These are phyloP conservation scores for Lasiosphaeris hirsuta DNA, from an alignment of 495 filamentous ascomycete genomes.

Conservation along the genomic window DNA sequence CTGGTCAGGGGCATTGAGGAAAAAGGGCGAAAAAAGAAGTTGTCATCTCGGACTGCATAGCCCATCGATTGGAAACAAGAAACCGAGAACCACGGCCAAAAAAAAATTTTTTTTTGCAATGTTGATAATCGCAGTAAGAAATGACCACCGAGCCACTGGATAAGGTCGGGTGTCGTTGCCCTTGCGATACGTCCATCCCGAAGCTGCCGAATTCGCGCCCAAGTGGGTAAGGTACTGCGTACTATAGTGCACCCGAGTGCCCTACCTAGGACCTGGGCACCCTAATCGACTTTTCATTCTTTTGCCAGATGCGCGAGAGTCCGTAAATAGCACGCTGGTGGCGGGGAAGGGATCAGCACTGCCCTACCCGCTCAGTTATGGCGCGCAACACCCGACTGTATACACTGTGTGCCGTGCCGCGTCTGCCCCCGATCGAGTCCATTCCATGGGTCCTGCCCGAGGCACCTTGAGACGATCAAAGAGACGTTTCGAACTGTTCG, in stretches of 20 bases:
- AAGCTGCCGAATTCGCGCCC: background rate
- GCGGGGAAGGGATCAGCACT: conserved; percentile 17
- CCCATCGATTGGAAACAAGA: too few species aligned
- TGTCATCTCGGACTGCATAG: too few species aligned
- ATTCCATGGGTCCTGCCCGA: background rate
- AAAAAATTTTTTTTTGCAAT: too few species aligned
- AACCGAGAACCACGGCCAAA: too few species aligned
- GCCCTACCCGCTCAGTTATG: conserved; percentile 12
- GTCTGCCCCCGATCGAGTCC: background rate
- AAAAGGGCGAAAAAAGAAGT: background rate
- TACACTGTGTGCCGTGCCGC: background rate
- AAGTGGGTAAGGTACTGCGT: background rate
- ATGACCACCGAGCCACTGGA: too few species aligned
- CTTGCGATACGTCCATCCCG: too few species aligned
- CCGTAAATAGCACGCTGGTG: conserved; percentile 4
- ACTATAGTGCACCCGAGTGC: background rate
- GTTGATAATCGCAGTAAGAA: too few species aligned
- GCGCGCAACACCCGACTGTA: background rate
- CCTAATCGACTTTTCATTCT: background rate
- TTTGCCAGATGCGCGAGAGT: conserved; percentile 1
- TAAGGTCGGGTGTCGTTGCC: too few species aligned
- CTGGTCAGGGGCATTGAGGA: background rate
- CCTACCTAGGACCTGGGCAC: background rate
- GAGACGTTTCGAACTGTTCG: too few species aligned
- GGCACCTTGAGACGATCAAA: background rate